Evolutionary conservation across 192 early-diverging fungal genomes (phyloP), one percentile per base, ranked within the genome.

Genomic region (Coemansia sp.): DNA sequence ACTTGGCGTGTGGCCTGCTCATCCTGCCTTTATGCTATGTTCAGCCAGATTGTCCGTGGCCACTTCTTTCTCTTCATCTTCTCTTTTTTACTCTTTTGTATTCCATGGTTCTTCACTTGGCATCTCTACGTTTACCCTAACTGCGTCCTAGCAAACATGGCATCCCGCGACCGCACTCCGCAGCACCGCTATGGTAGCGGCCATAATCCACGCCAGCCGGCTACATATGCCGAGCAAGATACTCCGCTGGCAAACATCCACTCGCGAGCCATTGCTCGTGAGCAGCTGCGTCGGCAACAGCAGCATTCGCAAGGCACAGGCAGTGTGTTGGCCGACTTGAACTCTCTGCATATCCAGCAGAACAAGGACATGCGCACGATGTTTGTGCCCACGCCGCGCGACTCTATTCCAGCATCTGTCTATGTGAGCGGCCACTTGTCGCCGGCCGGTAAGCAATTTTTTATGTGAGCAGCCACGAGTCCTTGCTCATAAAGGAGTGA

Each of bases 391-490:
- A 69, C 71, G 7, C 75, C 75, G 10, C 59, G 65, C 19, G 71
- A 79, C 39, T 73, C 76, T 22, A 47, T 73, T 27, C 35, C 71
- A 38, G 66, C 65, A 11, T 79, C 76, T 17, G 71, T 62, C 62
- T 79, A 73, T 38, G 76, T 73, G 39, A 79, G 76, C 64, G 76
- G 76, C n/a, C 76, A 79, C 61, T 50, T 79, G 76, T 73, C 76
- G 25, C 76, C 76, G 0, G 65, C 67, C 16, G 76, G 76, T 79
- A 79, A 73, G 76, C 53, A 55, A 2, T 49, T 54, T 29, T 41
- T 35, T 38, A 29, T 63, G 53, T 55, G 53, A 21, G 21, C 48
- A 35, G 31, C 50, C n/a, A 8, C 7, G 31, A 8, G 31, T 7
- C 6, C 31, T 14, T 21, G 51, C 51, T 53, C 22, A 23, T 9